Evolutionary conservation across 768 basidiomycete species (phyloP).

Genomic region (Hortiboletus campestris): DNA sequence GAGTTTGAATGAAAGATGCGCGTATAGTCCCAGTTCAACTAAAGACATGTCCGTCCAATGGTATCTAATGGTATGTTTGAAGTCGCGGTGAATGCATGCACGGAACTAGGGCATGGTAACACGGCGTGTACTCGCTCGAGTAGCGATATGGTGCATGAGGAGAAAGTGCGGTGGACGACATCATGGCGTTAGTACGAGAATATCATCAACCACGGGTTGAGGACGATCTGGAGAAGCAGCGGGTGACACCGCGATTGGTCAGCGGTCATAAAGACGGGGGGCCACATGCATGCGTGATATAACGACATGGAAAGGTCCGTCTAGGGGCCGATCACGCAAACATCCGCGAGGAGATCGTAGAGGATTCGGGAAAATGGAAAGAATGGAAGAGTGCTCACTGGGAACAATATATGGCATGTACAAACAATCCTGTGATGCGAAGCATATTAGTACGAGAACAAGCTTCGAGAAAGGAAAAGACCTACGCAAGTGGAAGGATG

Average conservation of each 20-base stretch:
- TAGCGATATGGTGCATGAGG: conserved; percentile 7
- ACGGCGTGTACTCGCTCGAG: background rate
- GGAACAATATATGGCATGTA: conserved; percentile 70
- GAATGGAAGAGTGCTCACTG: conserved; percentile 46
- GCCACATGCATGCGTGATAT: background rate
- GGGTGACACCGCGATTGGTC: conserved; percentile 8
- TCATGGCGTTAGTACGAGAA: conserved; percentile 52
- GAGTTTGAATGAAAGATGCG: background rate
- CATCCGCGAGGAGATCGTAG: background rate
- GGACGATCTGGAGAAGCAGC: conserved; percentile 52
- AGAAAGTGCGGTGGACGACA: conserved; percentile 2
- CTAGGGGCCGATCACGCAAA: conserved; percentile 1
- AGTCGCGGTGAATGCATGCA: background rate
- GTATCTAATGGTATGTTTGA: background rate
- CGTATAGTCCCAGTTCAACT: background rate
- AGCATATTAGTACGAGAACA: background rate
- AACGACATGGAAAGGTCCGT: conserved; percentile 26
- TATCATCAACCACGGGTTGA: conserved; percentile 89
- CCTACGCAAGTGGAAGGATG: conserved; percentile 72
- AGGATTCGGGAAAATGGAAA: background rate
- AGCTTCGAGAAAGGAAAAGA: conserved; percentile 11
- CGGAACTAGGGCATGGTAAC: background rate
- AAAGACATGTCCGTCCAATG: conserved; percentile 15
- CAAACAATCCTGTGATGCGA: conserved; percentile 50
- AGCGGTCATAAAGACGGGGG: conserved; percentile 5